Conservation (phyloP, 1,284 basidiomycete species). For the Austropuccinia psidii region DNA sequence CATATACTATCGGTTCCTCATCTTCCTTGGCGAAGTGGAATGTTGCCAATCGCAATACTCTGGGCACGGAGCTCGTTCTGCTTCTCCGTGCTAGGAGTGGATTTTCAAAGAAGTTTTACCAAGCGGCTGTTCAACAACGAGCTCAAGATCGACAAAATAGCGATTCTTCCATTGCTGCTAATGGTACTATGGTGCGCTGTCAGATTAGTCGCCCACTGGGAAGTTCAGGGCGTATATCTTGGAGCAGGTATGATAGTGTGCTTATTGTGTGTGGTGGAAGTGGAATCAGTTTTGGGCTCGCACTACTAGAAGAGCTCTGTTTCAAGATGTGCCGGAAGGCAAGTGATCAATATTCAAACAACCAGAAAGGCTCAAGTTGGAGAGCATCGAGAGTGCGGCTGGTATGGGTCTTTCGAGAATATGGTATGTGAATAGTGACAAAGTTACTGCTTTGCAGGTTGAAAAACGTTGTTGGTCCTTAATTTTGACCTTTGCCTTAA, state of each 20-base stretch:
- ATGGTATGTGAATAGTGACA: slow-evolving; percentile 54
- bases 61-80: slow-evolving; percentile 58
- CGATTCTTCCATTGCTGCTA: slow-evolving; percentile 39
- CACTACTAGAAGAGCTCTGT: slow-evolving; percentile 64
- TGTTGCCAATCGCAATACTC: not conserved
- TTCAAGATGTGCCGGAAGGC: slow-evolving; percentile 57
- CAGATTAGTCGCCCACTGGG: slow-evolving; percentile 72
- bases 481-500: not conserved
- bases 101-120: slow-evolving; percentile 67
- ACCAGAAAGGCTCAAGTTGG: slow-evolving; percentile 45
- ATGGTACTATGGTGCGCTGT: slow-evolving; percentile 59
- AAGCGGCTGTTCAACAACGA: slow-evolving; percentile 43
- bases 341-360: no score
- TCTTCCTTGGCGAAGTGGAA: slow-evolving; percentile 52
- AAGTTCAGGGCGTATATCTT: slow-evolving; percentile 60
- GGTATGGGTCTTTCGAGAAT: slow-evolving; percentile 76
- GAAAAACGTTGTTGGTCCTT: slow-evolving; percentile 13
- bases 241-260: slow-evolving; percentile 58
- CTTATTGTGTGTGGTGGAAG: slow-evolving; percentile 69
- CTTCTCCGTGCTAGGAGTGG: slow-evolving; percentile 68
- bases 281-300: slow-evolving; percentile 67
- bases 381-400: slow-evolving; percentile 62
- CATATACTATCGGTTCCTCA: slow-evolving; percentile 69
- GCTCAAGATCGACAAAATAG: not conserved
- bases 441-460: no score